Conservation (phyloP, 1,284 basidiomycete genomes). For the Cryptococcus sp. region DNA sequence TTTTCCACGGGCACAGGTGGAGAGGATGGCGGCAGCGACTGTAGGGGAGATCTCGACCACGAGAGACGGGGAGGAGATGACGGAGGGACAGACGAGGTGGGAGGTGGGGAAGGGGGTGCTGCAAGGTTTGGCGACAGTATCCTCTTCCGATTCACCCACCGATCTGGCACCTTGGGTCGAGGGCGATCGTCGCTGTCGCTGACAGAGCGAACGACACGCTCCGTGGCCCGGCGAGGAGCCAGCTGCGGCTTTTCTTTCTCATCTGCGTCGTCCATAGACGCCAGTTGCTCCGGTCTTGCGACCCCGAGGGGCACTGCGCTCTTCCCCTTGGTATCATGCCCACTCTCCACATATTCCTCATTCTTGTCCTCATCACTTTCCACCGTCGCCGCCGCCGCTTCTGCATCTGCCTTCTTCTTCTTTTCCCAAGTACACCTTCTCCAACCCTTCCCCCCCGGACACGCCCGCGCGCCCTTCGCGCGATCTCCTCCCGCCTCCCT, state of each 20-base stretch:
- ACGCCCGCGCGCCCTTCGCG: conserved; percentile 8
- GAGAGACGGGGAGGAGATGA: conserved; percentile 4
- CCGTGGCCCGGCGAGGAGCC: neutral
- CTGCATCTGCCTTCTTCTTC: no score
- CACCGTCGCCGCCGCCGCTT: neutral
- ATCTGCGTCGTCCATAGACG: neutral
- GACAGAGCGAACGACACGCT: neutral
- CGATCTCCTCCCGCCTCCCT: conserved; percentile 22
- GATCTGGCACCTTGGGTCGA: neutral
- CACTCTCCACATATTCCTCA: neutral
- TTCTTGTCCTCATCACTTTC: neutral
- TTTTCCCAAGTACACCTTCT: conserved; percentile 8
- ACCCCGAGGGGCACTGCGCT: no score
- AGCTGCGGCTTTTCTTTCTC: neutral
- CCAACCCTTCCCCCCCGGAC: conserved; percentile 6
- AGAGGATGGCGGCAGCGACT: conserved; percentile 16
- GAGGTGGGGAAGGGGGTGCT: conserved; percentile 3
- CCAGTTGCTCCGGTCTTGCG: no score
- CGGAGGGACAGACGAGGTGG: conserved; percentile 12
- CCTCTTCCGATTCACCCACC: neutral
- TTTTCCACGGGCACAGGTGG: conserved; percentile 1
- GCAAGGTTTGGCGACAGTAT: neutral
- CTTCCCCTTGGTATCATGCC: no score
- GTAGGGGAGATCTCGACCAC: neutral
- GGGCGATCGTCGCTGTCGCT: neutral